phyloP scores from a whole-genome alignment of 768 basidiomycete species.

The Floccularia luteovirens region DNA sequence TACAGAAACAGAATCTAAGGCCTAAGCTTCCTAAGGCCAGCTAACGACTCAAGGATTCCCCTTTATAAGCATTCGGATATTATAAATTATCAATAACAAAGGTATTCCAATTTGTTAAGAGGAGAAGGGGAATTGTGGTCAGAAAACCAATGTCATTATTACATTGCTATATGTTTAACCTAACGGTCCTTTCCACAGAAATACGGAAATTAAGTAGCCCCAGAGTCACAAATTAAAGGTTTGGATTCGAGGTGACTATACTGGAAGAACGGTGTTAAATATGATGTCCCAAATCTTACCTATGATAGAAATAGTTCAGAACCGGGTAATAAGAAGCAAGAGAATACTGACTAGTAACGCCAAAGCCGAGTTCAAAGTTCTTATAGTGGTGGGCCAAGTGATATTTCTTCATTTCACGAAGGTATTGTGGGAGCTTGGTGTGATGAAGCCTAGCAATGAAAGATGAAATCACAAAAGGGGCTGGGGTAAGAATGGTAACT shows the following conservation, averaged over 20 bases:
- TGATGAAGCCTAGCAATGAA: conserved; percentile 60
- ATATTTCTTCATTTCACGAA: conserved; percentile 93
- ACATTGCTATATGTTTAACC: no score
- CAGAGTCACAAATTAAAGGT: neutral
- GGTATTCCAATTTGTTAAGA: no score
- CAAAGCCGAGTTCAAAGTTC: conserved; percentile 96
- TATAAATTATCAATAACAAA: no score
- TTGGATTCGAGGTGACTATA: conserved; percentile 25
- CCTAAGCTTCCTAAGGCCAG: no score
- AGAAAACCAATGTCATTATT: no score
- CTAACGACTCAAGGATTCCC: no score
- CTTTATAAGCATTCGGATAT: no score
- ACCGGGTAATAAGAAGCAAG: neutral
- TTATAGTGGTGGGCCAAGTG: conserved; percentile 98
- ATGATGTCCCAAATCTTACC: conserved; percentile 93
- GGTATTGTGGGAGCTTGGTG: conserved; percentile 75
- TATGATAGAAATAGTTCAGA: conserved; percentile 15
- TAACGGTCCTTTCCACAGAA: no score
- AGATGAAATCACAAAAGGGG: neutral
- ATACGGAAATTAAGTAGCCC: no score
- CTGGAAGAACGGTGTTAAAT: conserved; percentile 74
- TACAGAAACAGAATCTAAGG: no score
- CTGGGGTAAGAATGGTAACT: conserved; percentile 15
- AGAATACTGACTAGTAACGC: conserved; percentile 72
- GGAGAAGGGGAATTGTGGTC: no score